phyloP scores from a whole-genome alignment of 139 green algal genomes.

The Chlamydomonas applanata region DNA sequence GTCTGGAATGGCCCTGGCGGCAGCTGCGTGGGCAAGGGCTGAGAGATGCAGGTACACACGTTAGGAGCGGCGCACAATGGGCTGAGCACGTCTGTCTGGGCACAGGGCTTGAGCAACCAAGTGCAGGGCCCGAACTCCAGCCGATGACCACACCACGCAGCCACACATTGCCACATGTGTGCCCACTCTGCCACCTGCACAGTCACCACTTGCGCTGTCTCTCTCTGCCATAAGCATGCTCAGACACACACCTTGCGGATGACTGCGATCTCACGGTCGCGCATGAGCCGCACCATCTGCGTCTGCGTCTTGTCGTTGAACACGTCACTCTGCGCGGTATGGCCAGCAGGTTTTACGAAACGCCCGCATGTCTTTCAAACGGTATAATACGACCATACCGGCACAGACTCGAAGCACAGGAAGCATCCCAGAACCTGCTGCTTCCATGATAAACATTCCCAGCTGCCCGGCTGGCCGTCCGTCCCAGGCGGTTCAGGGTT shows the following conservation, averaged over 20 bases:
- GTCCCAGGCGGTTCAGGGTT: background rate
- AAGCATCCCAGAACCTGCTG: too few relatives aligned
- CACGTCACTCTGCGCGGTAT: too few relatives aligned
- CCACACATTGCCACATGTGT: background rate
- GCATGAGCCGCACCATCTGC: conserved; percentile 37
- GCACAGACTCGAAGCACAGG: too few relatives aligned
- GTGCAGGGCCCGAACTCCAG: too few relatives aligned
- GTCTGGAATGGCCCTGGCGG: too few relatives aligned
- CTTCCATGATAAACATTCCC: background rate
- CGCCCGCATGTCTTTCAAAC: too few relatives aligned
- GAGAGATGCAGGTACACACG: too few relatives aligned
- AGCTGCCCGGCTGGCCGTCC: conserved; percentile 4
- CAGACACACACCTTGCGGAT: conserved; percentile 14
- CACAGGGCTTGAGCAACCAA: too few relatives aligned
- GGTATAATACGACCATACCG: too few relatives aligned
- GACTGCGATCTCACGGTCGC: conserved; percentile 36
- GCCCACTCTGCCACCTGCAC: background rate
- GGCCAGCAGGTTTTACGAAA: too few relatives aligned
- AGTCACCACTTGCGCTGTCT: background rate
- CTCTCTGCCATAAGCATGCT: background rate
- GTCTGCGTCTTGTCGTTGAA: conserved; percentile 36
- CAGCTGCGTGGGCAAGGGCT: too few relatives aligned
- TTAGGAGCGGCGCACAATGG: background rate
- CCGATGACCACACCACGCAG: background rate
- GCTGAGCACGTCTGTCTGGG: too few relatives aligned